Evolutionary conservation across 2,329 filamentous ascomycete genomes (phyloP), one percentile per base, ranked within the genome.

Genomic region (Hymenoscyphus infarciens): DNA sequence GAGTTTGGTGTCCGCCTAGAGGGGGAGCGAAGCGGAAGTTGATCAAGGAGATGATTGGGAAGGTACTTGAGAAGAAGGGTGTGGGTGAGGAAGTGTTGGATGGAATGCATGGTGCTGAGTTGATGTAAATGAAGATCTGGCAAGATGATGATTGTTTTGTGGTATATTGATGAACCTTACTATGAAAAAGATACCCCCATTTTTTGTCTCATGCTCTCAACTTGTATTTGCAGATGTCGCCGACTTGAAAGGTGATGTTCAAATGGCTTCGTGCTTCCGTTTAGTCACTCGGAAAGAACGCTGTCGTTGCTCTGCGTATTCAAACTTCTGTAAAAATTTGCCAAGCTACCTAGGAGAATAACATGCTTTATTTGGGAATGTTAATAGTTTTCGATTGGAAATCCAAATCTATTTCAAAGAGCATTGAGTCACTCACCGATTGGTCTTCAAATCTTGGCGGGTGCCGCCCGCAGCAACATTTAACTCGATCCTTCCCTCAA

Each of bases 21-120:
- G 94, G 94, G 45, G 94, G 94, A 1, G 86, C 94, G 42, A 92
- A 90, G 79, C 85, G 92, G 70, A 80, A 78, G 4, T 80, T 95
- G 19, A 78, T 98, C 67, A 83, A 87, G 59, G 81, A 83, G 60
- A 90, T 97, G 77, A 86, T 96, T 64, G 86, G 88, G 74, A 86
- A 88, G 74, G 90, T 92, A 35, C 75, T 96, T 63, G 85, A 90
- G 73, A 85, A 83, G 70, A 89, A 89, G 0, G 92, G 92, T 38
- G 88, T 97, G 31, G 92, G 89, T 3, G 87, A 93, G 68, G 94
- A 97, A 75, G 89, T 97, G 5, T 80, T 98, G 73, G 86, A 89
- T 66, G 93, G 89, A 0, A 77, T 98, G 68, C 88, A 93, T 65
- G 85, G 83, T 19, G 90, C 95, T 54, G 89, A 92, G 65, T 77